Evolutionary conservation across 1,284 basidiomycete genomes (phyloP).

Genomic region (Sporisorium exsertum): DNA sequence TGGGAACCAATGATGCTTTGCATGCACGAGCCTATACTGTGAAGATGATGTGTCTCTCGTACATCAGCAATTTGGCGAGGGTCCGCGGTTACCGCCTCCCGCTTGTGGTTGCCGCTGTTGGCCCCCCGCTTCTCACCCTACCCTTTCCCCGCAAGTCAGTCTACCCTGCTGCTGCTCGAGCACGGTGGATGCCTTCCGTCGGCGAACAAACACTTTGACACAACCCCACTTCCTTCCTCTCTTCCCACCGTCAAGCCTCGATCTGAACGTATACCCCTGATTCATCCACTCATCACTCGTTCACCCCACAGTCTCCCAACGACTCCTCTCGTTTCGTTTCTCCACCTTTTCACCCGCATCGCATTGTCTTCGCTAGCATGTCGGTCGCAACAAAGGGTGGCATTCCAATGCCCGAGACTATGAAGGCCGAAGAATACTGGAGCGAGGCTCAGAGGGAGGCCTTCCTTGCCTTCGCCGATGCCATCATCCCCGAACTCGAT

Average conservation of each 20-base stretch:
- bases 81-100: constrained; percentile 6
- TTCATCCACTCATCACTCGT: background rate
- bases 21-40: background rate
- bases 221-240: background rate
- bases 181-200: too few species aligned
- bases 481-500: constrained; percentile 59
- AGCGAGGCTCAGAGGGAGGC: constrained; percentile 45
- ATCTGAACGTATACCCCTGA: background rate
- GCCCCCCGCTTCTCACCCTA: background rate
- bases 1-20: too few species aligned
- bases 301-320: too few species aligned
- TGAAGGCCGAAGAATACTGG: constrained; percentile 54
- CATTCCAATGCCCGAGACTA: constrained; percentile 43
- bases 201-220: too few species aligned
- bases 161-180: too few species aligned
- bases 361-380: constrained; percentile 13
- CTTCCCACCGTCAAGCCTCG: background rate
- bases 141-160: constrained; percentile 9
- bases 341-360: too few species aligned
- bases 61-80: background rate
- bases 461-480: constrained; percentile 63
- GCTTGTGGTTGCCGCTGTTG: background rate
- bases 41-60: background rate
- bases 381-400: constrained; percentile 16
- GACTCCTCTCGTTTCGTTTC: too few species aligned